Evolutionary conservation across 352 stramenopile species (phyloP), one percentile per base, ranked within the genome.

Genomic region (Globisporangium orthogonon): DNA sequence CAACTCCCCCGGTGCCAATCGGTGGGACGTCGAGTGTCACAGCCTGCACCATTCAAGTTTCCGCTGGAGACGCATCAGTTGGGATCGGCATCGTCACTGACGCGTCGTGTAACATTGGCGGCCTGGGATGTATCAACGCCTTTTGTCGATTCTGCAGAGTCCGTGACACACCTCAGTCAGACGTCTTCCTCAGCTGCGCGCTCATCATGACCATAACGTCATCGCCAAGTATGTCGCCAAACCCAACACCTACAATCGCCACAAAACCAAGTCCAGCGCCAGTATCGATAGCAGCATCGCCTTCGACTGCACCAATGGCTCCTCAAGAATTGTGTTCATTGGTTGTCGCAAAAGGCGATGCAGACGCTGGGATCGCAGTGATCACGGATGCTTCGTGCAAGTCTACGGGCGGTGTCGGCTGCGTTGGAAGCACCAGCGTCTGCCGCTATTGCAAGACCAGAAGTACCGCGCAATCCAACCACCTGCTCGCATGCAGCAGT

Each of bases 381-480:
- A 40, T 65, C 17, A 50, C 54, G 0, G 71, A 80, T 35, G 43
- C 55, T 2, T 53, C 58, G 10, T 78, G 69, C 23, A 49, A 30
- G 5, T 47, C 35, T 29, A 4, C 1, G 23, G 71, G 69, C 1
- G 71, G 66, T 14, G 13, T 71, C 31, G 71, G 71, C 6, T 80
- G 71, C 33, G 67, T 72, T 39, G 70, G 67, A 28, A 56, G 37
- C 11, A 35, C 46, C 15, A 62, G 41, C 33, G 60, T 70, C 1
- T 80, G 71, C 52, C 69, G 69, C 30, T 77, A 70, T 52, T 80
- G 71, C 47, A 73, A 80, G 58, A 52, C 58, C 1, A 44, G 4
- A 3, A 64, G 48, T 23, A 74, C 70, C 0, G 40, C 58, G 1
- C 55, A 68, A 47, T 78, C 67, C 17, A 43, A 58, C 28, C 61